These are phyloP conservation scores for Leccinum barrowsii DNA, from an alignment of 768 basidiomycete species.

Conservation along the genomic window DNA sequence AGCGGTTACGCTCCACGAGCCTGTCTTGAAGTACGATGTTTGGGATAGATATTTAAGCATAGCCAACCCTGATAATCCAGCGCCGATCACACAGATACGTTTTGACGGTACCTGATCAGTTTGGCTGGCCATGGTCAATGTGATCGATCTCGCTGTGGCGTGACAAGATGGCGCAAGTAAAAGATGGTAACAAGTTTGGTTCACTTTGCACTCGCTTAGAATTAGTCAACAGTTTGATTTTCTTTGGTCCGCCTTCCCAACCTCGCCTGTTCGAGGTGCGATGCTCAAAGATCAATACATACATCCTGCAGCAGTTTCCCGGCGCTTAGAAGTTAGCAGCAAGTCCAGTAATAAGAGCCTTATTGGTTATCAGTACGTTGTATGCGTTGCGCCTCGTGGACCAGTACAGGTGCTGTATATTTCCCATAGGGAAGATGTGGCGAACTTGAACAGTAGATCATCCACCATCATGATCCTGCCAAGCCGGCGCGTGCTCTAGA, in stretches of 20 bases:
- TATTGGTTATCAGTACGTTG: neutral
- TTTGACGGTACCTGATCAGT: constrained; percentile 19
- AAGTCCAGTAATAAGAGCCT: too few species aligned
- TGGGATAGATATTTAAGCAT: constrained; percentile 64
- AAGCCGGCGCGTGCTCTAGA: too few species aligned
- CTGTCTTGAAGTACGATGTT: constrained; percentile 49
- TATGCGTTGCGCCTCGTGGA: neutral
- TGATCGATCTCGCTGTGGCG: neutral
- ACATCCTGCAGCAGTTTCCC: neutral
- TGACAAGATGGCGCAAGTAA: neutral
- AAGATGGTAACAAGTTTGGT: neutral
- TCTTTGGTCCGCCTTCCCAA: neutral
- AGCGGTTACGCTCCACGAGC: constrained; percentile 58
- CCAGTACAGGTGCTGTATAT: neutral
- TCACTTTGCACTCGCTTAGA: neutral
- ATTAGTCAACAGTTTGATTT: neutral
- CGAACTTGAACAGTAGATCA: too few species aligned
- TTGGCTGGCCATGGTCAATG: constrained; percentile 4
- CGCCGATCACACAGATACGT: constrained; percentile 69
- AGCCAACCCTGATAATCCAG: constrained; percentile 71
- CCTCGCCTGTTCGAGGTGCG: neutral
- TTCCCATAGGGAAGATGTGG: too few species aligned
- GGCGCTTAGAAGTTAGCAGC: neutral
- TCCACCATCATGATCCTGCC: too few species aligned
- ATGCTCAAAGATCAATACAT: neutral